Base-by-base conservation (phyloP, 148 eudicot species). In the Nepenthes mirabilis region DNA sequence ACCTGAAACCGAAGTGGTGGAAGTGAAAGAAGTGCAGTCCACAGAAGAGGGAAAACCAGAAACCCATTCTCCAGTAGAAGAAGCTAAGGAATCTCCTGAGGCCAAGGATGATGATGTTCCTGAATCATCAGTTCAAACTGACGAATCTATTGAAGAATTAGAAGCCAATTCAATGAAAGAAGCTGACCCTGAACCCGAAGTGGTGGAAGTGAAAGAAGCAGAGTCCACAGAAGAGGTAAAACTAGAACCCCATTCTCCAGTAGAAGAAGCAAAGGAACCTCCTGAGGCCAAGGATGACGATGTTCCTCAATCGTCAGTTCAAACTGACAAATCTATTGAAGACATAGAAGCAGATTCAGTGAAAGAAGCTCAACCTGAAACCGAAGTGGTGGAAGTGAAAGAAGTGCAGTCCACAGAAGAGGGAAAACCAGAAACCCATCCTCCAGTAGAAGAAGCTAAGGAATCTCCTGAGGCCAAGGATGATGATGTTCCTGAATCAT, bases 101-200 rank as follows among this genome's bases (percentile, higher is more conserved):
- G 43, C 13, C 40, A 34, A 68, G 74, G 33, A 69, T 63, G 58
- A 40, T 52, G 70, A 60, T 61, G 58, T 61, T 45, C 34, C 37
- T 1, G 52, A 58, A 51, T 53, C 68, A 54, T 63, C 55, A 9
- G 53, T 11, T 11, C 70, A 74, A 65, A 36, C 56, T 11, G 65
- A 58, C 53, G 36, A 40, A 4, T 53, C 11, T 43, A 5, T 34
- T 34, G 64, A 64, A 43, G 72, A 67, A 23, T 23, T 23, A 60
- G 57, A 56, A 13, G 65, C 70, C 9, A 55, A 65, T 34, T 47
- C 37, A 14, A 72, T 57, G 43, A 36, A 64, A 54, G 60, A 59
- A 52, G 82, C 68, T 40, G 67, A 69, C 7, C 59, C 47, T 35
- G 65, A 12, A 7, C 55, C 51, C 33, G 74, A 56, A 66, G 53